Evolutionary conservation across 2,329 filamentous ascomycete species (phyloP), one percentile per base, ranked within the genome.

Genomic region (Cyclaneusma minus): DNA sequence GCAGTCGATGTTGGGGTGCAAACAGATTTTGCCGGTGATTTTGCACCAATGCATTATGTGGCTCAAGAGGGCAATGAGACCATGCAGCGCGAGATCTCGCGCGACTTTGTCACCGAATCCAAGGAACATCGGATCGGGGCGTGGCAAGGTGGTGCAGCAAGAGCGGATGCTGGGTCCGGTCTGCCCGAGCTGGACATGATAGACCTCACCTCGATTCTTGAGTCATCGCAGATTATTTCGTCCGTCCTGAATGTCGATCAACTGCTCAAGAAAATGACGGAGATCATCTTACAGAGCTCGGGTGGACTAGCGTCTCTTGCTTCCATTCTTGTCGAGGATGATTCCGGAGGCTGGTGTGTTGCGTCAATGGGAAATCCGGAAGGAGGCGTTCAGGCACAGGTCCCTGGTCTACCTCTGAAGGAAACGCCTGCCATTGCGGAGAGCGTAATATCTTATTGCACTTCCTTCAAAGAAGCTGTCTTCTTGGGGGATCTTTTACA

Each of bases 101-200:
- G 50, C 16, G 32, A 30, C 9, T 28, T 22, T 4, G 36, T 40
- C 7, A 36, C 52, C 1, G 64, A 69, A 27, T 52, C 58, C 5
- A 64, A 60, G 37, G 67, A 65, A 23, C 67, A 68, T 27, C 58
- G 65, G 19, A 67, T 72, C 44, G 65, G 64, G 21, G 65, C 63
- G n/a, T 75, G 69, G 69, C 59, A 68, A 37, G 66, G 66, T 14
- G 35, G 29, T 10, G 63, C 65, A 7, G 69, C 68, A 52, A 60
- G 64, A 31, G 50, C 62, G 5, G 68, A 70, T 35, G 57, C 64
- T 12, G 66, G 64, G 3, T 67, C 58, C 18, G 72, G 74, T 7
- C 58, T 84, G 32, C 76, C 77, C 21, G 72, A 77, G 15, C 62
- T 87, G 28, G 80, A 87, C 51, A 84, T 87, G 73, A 73, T 87